phyloP scores from a whole-genome alignment of 106 monocot genomes.

The Dioscorea alata region DNA sequence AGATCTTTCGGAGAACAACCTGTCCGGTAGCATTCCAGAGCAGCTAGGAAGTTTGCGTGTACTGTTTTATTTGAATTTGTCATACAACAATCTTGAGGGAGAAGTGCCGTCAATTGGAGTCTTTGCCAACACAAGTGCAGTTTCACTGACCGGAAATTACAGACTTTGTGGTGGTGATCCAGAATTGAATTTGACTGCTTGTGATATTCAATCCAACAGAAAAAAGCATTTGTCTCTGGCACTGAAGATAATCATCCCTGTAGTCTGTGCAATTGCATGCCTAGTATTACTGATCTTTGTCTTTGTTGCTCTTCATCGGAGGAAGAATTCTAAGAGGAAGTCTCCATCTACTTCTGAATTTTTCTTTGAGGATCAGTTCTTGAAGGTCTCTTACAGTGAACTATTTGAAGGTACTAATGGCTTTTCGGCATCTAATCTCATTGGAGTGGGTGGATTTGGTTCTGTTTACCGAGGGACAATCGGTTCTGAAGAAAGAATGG shows the following conservation, averaged over 20 bases:
- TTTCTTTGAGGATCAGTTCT: neutral
- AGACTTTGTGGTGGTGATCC: slow-evolving; percentile 15
- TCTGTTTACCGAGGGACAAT: slow-evolving; percentile 12
- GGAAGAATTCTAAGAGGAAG: neutral
- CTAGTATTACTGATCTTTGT: neutral
- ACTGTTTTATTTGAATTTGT: neutral
- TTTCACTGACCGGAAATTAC: slow-evolving; percentile 9
- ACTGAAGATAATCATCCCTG: neutral
- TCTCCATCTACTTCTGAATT: neutral
- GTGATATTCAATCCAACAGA: neutral
- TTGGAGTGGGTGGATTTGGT: slow-evolving; percentile 9
- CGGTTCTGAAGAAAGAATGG: neutral
- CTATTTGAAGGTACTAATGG: slow-evolving; percentile 13
- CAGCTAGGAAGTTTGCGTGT: neutral
- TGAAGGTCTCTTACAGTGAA: slow-evolving; percentile 1
- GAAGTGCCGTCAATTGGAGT: slow-evolving; percentile 5
- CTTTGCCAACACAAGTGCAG: slow-evolving; percentile 13
- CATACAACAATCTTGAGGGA: slow-evolving; percentile 3
- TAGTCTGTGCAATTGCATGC: neutral
- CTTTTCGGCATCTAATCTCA: slow-evolving; percentile 10
- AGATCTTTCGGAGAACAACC: slow-evolving; percentile 25
- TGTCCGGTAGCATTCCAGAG: neutral
- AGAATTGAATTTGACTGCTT: slow-evolving; percentile 11
- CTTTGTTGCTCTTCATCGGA: neutral
- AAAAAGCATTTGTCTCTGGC: neutral